A percentile compares a stretch with the other conserved stretches of the same genome.
phyloP scores from a whole-genome alignment of 352 stramenopile genomes.

The Pythium apleroticum region DNA sequence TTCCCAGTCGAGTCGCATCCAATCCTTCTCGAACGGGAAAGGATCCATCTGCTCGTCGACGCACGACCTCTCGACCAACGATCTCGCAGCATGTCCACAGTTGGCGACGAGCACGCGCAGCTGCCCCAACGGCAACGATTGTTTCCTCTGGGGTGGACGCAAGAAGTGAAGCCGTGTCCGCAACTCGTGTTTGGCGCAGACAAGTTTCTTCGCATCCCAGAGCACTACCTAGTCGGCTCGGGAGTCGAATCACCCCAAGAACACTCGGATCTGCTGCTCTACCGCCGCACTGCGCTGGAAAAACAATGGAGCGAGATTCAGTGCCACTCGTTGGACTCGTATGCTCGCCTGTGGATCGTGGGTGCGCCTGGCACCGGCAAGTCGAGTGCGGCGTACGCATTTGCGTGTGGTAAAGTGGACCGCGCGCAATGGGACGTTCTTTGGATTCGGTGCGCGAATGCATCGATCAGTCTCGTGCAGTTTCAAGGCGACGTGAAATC shows the following conservation, averaged over 20 bases:
- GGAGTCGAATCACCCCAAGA: not conserved
- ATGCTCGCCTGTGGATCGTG: not conserved
- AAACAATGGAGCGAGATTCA: not conserved
- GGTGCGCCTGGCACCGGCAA: not conserved
- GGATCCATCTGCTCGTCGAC: not conserved
- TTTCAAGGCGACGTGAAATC: not conserved
- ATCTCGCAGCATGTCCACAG: not conserved
- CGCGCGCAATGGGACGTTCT: not conserved
- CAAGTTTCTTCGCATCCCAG: not conserved
- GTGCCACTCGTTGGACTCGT: not conserved
- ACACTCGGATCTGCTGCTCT: not conserved
- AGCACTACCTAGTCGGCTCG: not conserved
- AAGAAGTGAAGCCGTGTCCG: not conserved
- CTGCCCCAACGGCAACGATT: too few species aligned
- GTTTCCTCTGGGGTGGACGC: too few species aligned
- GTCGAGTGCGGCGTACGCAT: constrained; percentile 1
- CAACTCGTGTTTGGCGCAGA: not conserved
- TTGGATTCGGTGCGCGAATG: not conserved
- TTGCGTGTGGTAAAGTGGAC: constrained; percentile 5
- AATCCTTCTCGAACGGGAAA: not conserved
- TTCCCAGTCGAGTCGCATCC: not conserved
- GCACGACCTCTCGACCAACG: too few species aligned
- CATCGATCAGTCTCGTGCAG: not conserved
- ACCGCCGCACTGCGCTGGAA: not conserved
- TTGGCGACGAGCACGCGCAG: too few species aligned